Evolutionary conservation across 2,329 filamentous ascomycete species (phyloP), one percentile per base, ranked within the genome.

Genomic region (Aspergillus candidus): DNA sequence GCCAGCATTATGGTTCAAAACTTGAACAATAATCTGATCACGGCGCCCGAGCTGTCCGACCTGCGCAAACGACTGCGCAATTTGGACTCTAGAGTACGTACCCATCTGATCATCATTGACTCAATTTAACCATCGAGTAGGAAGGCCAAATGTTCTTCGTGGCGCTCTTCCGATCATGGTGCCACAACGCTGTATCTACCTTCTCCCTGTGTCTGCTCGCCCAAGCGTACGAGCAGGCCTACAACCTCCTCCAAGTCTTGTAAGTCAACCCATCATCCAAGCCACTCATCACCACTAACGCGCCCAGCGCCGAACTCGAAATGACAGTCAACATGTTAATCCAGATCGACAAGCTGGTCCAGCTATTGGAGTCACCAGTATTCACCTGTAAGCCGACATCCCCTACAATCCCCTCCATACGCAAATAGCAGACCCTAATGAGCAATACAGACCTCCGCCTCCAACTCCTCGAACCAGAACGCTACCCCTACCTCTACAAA

Each of bases 1-100:
- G 91, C 93, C 12, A 96, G 91, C 62, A 97, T 98, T 57, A 98
- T 98, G 93, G 89, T 98, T 27, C 93, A 98, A 65, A 97, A 97
- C 59, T 76, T 98, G 41, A 98, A 98, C 71, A 98, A 98, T 67
- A 98, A 98, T 58, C 82, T 98, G 43, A 96, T 98, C 53, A 98
- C 94, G 2, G 93, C 94, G 0, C 93, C 94, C 1, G 90, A 98
- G 66, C 74, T 98, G 27, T 82, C 88, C 1, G 94, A 97, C 56
- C 75, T 98, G 50, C 82, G 93, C 36, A 96, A 95, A 65, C 77
- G 93, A 35, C 72, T 98, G 40, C 79, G 93, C 30, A 98, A 95
- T 56, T 73, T 96, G 2, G 93, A 98, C 64, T 88, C 84, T 8
- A 90, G 83, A 70, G 84, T 85, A 69, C 34, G 47, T 3, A 18